Conservation (phyloP, 2,329 filamentous ascomycete genomes). For the Alternaria infectoria region DNA sequence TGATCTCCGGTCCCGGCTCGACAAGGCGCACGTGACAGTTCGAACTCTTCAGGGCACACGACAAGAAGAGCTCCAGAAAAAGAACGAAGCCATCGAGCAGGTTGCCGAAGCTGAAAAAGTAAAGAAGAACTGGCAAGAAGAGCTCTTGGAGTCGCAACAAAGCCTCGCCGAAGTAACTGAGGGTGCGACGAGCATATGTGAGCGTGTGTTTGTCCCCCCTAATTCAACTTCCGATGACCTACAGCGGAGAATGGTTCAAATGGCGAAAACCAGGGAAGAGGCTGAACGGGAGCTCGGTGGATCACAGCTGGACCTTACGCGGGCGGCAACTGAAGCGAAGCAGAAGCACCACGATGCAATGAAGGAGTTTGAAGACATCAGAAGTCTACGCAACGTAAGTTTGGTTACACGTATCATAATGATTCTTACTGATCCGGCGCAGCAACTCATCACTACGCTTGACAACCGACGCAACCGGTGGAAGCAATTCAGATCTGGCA, state of each 20-base stretch:
- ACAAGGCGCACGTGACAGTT: conserved; percentile 39
- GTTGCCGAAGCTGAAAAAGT: conserved; percentile 44
- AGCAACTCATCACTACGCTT: conserved; percentile 67
- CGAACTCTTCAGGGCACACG: conserved; percentile 40
- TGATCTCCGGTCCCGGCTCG: conserved; percentile 24
- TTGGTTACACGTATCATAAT: background rate
- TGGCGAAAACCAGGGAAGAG: conserved; percentile 35
- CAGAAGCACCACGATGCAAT: conserved; percentile 24
- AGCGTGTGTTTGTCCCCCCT: conserved; percentile 37
- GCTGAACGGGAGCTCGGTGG: conserved; percentile 44
- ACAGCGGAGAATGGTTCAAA: conserved; percentile 34
- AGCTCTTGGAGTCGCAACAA: conserved; percentile 19
- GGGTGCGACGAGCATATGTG: conserved; percentile 25
- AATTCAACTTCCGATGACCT: conserved; percentile 44
- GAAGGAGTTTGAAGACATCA: conserved; percentile 26
- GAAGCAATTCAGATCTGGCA: conserved; percentile 80
- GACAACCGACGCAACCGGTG: conserved; percentile 75
- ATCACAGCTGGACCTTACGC: conserved; percentile 38
- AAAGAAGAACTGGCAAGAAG: conserved; percentile 32
- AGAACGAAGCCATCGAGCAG: conserved; percentile 50
- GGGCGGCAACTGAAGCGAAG: conserved; percentile 39
- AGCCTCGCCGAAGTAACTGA: conserved; percentile 35
- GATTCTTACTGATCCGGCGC: conserved; percentile 4
- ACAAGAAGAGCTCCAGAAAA: conserved; percentile 46
- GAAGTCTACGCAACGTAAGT: conserved; percentile 25